These are phyloP conservation scores for Lasiodiplodia theobromae DNA, from an alignment of 2,329 filamentous ascomycete species.

Conservation along the genomic window DNA sequence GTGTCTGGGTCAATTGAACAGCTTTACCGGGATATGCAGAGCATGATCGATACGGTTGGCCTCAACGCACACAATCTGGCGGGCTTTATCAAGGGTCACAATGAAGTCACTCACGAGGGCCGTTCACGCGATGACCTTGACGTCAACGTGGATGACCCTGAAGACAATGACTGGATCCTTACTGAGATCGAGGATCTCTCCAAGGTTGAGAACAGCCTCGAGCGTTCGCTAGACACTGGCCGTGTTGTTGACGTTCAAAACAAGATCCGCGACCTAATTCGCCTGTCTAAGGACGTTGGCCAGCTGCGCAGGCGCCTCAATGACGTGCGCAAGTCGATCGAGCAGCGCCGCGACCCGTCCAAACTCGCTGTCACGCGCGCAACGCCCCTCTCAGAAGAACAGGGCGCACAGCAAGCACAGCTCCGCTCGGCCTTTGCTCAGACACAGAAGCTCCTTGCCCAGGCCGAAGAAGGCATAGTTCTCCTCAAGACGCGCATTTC, in stretches of 20 bases:
- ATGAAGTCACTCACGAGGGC: conserved; percentile 57
- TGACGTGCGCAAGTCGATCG: conserved; percentile 79
- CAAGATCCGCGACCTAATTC: conserved; percentile 72
- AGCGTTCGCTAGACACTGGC: conserved; percentile 69
- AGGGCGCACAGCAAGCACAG: conserved; percentile 82
- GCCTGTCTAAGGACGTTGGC: conserved; percentile 73
- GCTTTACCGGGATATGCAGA: conserved; percentile 80
- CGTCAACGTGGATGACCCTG: conserved; percentile 43
- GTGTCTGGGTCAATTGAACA: conserved; percentile 57
- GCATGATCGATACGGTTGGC: conserved; percentile 92
- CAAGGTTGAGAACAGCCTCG: conserved; percentile 67
- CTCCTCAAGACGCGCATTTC: conserved; percentile 81
- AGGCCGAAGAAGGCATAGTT: conserved; percentile 81
- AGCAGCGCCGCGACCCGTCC: conserved; percentile 71
- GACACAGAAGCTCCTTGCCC: conserved; percentile 75
- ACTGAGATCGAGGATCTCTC: conserved; percentile 76
- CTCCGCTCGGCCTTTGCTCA: conserved; percentile 77
- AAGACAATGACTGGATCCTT: conserved; percentile 75
- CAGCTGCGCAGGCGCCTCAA: conserved; percentile 70
- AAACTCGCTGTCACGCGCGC: conserved; percentile 69
- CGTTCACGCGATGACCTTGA: conserved; percentile 71
- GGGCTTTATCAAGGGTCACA: conserved; percentile 70
- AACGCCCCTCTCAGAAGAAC: conserved; percentile 83
- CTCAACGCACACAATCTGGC: conserved; percentile 77
- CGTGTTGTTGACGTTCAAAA: conserved; percentile 72